phyloP scores from a whole-genome alignment of 2,329 filamentous ascomycete genomes.

The Fusarium albidum region DNA sequence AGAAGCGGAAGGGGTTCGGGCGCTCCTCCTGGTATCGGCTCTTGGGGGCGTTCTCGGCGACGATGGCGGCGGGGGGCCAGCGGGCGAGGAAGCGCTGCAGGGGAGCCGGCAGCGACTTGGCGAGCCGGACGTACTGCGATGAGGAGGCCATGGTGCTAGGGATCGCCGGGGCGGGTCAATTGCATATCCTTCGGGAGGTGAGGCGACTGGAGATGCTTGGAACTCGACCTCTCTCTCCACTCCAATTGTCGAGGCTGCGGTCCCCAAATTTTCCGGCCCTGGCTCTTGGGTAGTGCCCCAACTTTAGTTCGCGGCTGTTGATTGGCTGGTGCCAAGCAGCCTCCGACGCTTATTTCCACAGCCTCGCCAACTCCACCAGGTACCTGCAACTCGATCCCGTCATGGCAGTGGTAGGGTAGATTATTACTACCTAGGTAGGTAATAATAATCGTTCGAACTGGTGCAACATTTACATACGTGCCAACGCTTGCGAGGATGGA shows the following conservation, averaged over 20 bases:
- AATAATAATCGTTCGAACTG: too few species aligned
- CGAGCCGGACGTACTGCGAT: slow-evolving; percentile 62
- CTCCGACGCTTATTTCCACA: slow-evolving; percentile 22
- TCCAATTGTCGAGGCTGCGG: slow-evolving; percentile 32
- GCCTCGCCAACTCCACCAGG: slow-evolving; percentile 31
- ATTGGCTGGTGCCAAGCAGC: slow-evolving; percentile 12
- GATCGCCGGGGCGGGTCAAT: slow-evolving; percentile 31
- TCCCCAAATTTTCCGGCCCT: slow-evolving; percentile 30
- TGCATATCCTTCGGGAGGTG: slow-evolving; percentile 11
- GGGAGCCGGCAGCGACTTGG: slow-evolving; percentile 76
- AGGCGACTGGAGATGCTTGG: background rate
- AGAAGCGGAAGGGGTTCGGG: slow-evolving; percentile 82
- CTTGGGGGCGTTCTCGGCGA: slow-evolving; percentile 54
- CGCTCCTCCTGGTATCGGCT: slow-evolving; percentile 64
- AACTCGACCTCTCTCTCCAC: slow-evolving; percentile 21
- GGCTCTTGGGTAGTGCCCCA: slow-evolving; percentile 6
- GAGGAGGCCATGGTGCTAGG: slow-evolving; percentile 47
- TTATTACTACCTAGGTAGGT: too few species aligned
- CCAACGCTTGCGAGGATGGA: too few species aligned
- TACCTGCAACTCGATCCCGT: too few species aligned
- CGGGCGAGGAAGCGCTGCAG: slow-evolving; percentile 88
- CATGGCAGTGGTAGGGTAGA: too few species aligned
- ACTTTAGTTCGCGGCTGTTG: background rate
- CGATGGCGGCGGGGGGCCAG: slow-evolving; percentile 78
- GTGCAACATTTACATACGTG: too few species aligned